Conservation (phyloP, 2,329 filamentous ascomycete species). For the Aspergillus sp. region DNA sequence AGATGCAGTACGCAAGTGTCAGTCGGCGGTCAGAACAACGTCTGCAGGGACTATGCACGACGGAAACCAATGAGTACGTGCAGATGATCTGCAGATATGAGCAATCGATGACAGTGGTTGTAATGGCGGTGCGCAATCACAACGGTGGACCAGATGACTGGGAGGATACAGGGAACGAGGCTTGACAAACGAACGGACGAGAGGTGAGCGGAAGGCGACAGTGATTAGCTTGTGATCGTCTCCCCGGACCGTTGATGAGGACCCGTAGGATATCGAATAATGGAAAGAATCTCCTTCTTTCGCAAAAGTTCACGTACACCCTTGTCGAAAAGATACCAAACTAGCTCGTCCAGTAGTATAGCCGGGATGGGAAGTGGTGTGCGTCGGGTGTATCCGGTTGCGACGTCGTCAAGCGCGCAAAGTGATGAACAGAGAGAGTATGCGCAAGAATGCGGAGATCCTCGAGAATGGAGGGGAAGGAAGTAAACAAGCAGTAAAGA, state of each 20-base stretch:
- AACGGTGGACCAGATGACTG: constrained; percentile 30
- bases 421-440: not conserved
- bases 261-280: not conserved
- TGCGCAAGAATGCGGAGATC: not conserved
- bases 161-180: constrained; percentile 16
- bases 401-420: not conserved
- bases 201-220: constrained; percentile 4
- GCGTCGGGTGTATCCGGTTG: not conserved
- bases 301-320: not conserved
- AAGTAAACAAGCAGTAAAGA: not conserved
- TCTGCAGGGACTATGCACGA: constrained; percentile 41
- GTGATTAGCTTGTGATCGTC: constrained; percentile 18
- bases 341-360: not conserved
- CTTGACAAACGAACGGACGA: constrained; percentile 7
- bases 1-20: constrained; percentile 9
- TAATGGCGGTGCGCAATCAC: constrained; percentile 20
- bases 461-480: not conserved
- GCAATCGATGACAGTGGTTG: constrained; percentile 10
- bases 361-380: not conserved
- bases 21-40: constrained; percentile 13
- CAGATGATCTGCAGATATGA: constrained; percentile 44
- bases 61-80: constrained; percentile 35
- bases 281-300: not conserved
- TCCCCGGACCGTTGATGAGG: not conserved
- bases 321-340: not conserved